Conservation (phyloP, 2,329 filamentous ascomycete species). For the Beauveria caledonica region DNA sequence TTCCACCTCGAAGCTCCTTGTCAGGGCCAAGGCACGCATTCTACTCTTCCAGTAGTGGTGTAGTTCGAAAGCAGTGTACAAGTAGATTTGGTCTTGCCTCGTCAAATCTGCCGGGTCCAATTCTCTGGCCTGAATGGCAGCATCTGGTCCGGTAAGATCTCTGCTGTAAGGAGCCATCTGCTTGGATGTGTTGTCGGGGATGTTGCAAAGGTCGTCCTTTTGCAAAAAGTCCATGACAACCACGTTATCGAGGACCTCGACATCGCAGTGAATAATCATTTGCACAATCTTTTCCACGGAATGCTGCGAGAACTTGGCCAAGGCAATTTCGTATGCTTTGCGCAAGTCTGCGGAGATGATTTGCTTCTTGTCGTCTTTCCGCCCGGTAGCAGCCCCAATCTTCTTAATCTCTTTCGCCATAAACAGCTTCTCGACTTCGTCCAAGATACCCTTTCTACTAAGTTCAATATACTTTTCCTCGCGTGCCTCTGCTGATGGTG, state of each 20-base stretch:
- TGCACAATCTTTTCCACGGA: slow-evolving; percentile 78
- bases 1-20: slow-evolving; percentile 73
- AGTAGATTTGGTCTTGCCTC: slow-evolving; percentile 88
- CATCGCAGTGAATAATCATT: slow-evolving; percentile 94
- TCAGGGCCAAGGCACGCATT: slow-evolving; percentile 83
- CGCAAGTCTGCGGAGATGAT: slow-evolving; percentile 86
- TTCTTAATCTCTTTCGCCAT: slow-evolving; percentile 94
- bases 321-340: slow-evolving; percentile 77
- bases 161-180: slow-evolving; percentile 91
- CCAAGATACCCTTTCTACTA: slow-evolving; percentile 87
- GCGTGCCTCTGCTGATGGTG: slow-evolving; percentile 76
- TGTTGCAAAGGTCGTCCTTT: slow-evolving; percentile 84
- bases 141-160: slow-evolving; percentile 89
- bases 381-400: slow-evolving; percentile 60
- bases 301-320: slow-evolving; percentile 85
- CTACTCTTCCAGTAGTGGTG: slow-evolving; percentile 98
- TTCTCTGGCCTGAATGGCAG: slow-evolving; percentile 68
- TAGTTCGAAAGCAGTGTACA: slow-evolving; percentile 87
- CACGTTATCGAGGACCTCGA: slow-evolving; percentile 75
- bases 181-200: slow-evolving; percentile 85
- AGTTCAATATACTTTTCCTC: slow-evolving; percentile 95
- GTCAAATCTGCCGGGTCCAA: slow-evolving; percentile 83
- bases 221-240: slow-evolving; percentile 97
- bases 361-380: slow-evolving; percentile 95
- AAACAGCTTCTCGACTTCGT: slow-evolving; percentile 96